Conservation (phyloP, 345 rosid species). For the Clausena lansium region DNA sequence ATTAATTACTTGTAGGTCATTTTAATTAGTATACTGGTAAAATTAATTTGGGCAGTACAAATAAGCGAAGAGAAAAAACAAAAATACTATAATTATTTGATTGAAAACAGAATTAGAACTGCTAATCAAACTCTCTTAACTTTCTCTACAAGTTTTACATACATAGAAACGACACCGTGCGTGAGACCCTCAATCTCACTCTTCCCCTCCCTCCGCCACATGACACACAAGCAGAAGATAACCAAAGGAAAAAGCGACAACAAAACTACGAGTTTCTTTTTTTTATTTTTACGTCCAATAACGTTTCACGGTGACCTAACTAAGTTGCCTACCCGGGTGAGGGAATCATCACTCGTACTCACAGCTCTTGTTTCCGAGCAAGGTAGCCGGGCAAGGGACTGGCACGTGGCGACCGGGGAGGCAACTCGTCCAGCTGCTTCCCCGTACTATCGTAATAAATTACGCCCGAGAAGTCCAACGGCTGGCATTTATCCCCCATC, state of each 20-base stretch:
- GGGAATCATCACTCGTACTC: not conserved
- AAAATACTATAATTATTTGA: not conserved
- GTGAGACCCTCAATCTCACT: not conserved
- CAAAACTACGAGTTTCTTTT: not conserved
- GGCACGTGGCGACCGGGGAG: constrained; percentile 75
- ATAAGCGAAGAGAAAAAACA: not conserved
- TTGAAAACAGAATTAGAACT: not conserved
- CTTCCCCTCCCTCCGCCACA: no score
- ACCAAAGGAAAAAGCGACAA: not conserved
- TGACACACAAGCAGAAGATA: no score
- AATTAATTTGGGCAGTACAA: no score
- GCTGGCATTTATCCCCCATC: constrained; percentile 96
- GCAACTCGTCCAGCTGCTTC: constrained; percentile 53
- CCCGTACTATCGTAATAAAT: constrained; percentile 78
- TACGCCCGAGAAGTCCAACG: constrained; percentile 85
- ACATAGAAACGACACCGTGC: not conserved
- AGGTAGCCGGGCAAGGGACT: constrained; percentile 59
- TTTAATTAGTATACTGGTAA: no score
- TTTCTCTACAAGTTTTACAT: no score
- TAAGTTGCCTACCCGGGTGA: not conserved
- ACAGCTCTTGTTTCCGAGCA: not conserved
- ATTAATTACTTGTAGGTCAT: no score
- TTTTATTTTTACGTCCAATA: not conserved
- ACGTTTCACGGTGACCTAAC: not conserved
- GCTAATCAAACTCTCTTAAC: not conserved